phyloP scores from a whole-genome alignment of 371 early-diverging fungal genomes.

The Choanephora cucurbitarum region DNA sequence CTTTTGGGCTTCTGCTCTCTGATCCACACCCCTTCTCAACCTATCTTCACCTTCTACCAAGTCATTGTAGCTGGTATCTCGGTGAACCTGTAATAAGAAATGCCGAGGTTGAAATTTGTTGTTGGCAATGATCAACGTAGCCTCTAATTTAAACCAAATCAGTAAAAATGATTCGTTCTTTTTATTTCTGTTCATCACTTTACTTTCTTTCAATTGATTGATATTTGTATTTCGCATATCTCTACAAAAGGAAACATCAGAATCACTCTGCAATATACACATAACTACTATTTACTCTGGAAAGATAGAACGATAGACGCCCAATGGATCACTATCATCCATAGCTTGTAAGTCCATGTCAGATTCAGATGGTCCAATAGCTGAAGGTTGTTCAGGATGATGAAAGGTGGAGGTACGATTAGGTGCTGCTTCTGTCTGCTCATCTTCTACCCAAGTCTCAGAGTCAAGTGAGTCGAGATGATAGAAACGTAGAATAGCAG shows the following conservation, averaged over 20 bases:
- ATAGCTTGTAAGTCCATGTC: slow-evolving; percentile 41
- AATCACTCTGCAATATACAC: no score
- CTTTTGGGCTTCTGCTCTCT: slow-evolving; percentile 85
- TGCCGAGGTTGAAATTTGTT: slow-evolving; percentile 79
- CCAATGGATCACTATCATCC: slow-evolving; percentile 51
- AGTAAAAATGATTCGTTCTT: not conserved
- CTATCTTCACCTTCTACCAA: slow-evolving; percentile 73
- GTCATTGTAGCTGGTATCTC: slow-evolving; percentile 79
- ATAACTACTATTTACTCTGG: slow-evolving; percentile 36
- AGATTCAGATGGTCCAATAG: slow-evolving; percentile 23
- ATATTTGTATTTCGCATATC: slow-evolving; percentile 38
- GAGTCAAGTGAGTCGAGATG: slow-evolving; percentile 49
- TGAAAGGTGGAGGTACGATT: slow-evolving; percentile 15
- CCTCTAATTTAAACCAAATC: slow-evolving; percentile 29
- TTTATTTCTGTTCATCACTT: not conserved
- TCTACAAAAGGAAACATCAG: no score
- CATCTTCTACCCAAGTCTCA: slow-evolving; percentile 49
- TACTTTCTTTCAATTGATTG: slow-evolving; percentile 51
- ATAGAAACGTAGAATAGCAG: slow-evolving; percentile 48
- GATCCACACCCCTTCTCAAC: slow-evolving; percentile 73
- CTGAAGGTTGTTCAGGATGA: slow-evolving; percentile 25
- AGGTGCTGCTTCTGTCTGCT: not conserved
- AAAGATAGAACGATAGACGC: slow-evolving; percentile 45
- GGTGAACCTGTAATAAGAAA: slow-evolving; percentile 85
- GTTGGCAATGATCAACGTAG: slow-evolving; percentile 52